phyloP scores from a whole-genome alignment of 495 filamentous ascomycete genomes.

The Chaetomidium leptoderma region DNA sequence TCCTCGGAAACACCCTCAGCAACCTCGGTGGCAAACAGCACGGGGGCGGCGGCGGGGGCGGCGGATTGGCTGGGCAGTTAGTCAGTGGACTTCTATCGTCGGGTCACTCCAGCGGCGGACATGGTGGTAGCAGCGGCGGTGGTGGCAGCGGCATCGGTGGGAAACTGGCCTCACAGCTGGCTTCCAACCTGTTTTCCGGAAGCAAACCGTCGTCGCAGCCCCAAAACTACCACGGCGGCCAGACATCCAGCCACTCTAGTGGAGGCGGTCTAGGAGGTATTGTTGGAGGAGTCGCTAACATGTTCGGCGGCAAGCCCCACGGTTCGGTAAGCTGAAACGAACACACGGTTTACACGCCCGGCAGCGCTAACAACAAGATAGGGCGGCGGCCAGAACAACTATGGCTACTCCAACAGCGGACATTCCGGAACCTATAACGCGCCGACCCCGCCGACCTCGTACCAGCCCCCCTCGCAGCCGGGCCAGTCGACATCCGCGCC shows the following conservation, averaged over 20 bases:
- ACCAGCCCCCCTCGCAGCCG: constrained; percentile 26
- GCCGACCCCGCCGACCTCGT: constrained; percentile 42
- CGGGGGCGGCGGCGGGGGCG: constrained; percentile 29
- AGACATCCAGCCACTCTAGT: constrained; percentile 24
- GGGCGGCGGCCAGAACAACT: constrained; percentile 37
- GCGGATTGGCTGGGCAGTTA: constrained; percentile 30
- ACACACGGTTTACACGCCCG: background rate
- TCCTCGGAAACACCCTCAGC: constrained; percentile 29
- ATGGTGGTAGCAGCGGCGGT: constrained; percentile 28
- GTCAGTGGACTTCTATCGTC: constrained; percentile 18
- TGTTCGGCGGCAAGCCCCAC: constrained; percentile 41
- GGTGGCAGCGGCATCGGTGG: constrained; percentile 40
- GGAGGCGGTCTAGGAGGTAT: constrained; percentile 41
- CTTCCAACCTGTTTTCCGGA: constrained; percentile 42
- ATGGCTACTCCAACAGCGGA: constrained; percentile 50
- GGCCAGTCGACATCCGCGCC: constrained; percentile 13
- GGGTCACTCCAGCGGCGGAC: constrained; percentile 30
- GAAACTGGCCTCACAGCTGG: constrained; percentile 45
- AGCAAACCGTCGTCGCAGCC: constrained; percentile 35
- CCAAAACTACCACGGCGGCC: constrained; percentile 37
- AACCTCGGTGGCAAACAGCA: constrained; percentile 17
- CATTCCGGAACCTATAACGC: constrained; percentile 44
- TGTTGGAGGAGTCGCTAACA: constrained; percentile 42
- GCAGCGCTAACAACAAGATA: background rate
- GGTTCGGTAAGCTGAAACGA: constrained; percentile 28